Evolutionary conservation across 192 early-diverging fungal genomes (phyloP).

Genomic region (Linnemannia zychae): DNA sequence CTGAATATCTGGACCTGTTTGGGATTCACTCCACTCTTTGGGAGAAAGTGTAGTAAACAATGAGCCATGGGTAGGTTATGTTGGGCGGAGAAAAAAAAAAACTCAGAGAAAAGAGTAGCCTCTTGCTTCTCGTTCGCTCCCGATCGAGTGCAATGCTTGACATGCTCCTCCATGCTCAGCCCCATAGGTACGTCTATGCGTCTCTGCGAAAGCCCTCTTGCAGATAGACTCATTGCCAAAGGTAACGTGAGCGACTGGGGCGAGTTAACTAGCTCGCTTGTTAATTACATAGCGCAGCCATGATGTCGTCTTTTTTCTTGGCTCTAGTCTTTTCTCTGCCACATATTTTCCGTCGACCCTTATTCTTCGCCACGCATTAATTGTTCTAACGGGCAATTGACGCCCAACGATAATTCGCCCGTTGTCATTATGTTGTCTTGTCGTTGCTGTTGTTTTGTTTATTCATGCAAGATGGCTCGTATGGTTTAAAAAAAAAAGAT

Average conservation of each 20-base stretch:
- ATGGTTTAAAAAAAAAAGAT: background rate
- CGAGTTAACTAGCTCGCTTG: no score
- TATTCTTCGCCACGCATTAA: background rate
- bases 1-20: background rate
- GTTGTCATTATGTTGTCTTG: background rate
- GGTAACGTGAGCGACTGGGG: no score
- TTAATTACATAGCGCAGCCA: no score
- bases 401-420: background rate
- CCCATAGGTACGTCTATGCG: background rate
- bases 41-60: background rate
- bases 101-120: background rate
- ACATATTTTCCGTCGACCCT: background rate
- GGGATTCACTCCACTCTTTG: background rate
- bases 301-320: no score
- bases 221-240: no score
- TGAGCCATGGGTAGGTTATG: background rate
- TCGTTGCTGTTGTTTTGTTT: background rate
- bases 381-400: background rate
- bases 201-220: no score
- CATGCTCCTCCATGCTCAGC: background rate
- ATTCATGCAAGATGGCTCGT: background rate
- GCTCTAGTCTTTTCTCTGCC: background rate
- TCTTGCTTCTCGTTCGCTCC: background rate
- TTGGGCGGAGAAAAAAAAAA: background rate
- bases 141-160: constrained; percentile 3